Base-by-base conservation (phyloP, 306 rosid genomes). In the Prunus mongolica region DNA sequence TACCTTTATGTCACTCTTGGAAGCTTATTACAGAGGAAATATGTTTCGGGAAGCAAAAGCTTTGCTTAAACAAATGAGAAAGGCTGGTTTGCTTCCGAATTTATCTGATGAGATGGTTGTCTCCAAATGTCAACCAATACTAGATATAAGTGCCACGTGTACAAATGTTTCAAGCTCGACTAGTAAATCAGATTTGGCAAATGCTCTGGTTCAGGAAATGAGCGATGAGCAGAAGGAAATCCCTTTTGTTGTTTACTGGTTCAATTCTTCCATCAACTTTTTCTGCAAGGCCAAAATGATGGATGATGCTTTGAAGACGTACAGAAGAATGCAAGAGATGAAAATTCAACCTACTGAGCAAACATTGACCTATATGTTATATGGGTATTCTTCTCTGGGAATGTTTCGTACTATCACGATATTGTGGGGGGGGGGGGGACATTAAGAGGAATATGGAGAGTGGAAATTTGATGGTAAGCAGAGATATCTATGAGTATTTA, bases 391-490 rank as follows among this genome's bases (percentile, higher is more conserved):
- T 73, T 89, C 92, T 46, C 72, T 90, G 61, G 89, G 88, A 69
- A 90, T 90, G 97, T 84, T 86, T 45, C 88, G 95, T 1, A 84
- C 88, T 50, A 89, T 94, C 71, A 86, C 96, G 5, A 56, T 87
- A 77, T 76, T 94, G 83, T 92, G 24, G 98, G 98, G 97, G 96
- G 27, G 24, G 98, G 98, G 97, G 96, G 27, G 96, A 90, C 77
- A 89, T 94, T 2, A 94, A 92, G 90, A 88, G 98, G 81, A 86
- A 64, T 72, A 78, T 86, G 86, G 84, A 76, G 72, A 74, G 64
- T 72, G 76, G 74, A 73, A 75, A 58, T 81, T 79, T 85, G 38
- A 73, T 58, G 38, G 79, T 75, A 27, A 83, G 83, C 74, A 81
- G 89, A 77, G 97, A 95, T 84, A 73, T 92, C 4, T 92, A 62